Percentiles rank a stretch among this genome's conserved stretches.
Conservation (phyloP, 176 grass and related monocot genomes). For the Otatea glauca region DNA sequence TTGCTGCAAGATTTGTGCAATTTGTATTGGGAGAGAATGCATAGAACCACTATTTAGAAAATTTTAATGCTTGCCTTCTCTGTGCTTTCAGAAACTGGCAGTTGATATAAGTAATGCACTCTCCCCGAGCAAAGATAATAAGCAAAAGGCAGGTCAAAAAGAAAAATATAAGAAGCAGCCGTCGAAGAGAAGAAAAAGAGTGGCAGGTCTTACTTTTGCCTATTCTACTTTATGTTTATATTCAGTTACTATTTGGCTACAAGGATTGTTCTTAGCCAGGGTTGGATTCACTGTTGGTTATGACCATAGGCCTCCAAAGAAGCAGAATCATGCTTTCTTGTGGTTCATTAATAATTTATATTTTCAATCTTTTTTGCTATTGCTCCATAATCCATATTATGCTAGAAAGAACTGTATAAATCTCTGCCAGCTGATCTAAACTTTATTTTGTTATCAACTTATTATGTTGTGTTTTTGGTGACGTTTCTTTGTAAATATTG, state of each 20-base stretch:
- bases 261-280: conserved; percentile 28
- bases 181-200: conserved; percentile 44
- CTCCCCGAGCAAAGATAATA: conserved; percentile 43
- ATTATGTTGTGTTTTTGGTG: conserved; percentile 7
- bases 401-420: conserved; percentile 25
- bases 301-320: background rate
- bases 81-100: conserved; percentile 45
- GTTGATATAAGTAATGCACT: conserved; percentile 34
- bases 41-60: too few species aligned
- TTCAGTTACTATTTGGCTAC: conserved; percentile 35
- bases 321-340: conserved; percentile 34
- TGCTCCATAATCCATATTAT: conserved; percentile 8
- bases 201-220: conserved; percentile 57
- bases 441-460: conserved; percentile 15
- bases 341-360: conserved; percentile 23
- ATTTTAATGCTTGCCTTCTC: conserved; percentile 27
- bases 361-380: conserved; percentile 11
- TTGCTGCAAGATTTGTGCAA: too few species aligned
- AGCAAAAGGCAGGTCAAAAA: conserved; percentile 37
- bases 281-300: conserved; percentile 29
- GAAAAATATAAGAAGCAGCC: conserved; percentile 51
- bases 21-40: too few species aligned
- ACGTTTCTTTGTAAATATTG: conserved; percentile 19
- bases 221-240: conserved; percentile 29
- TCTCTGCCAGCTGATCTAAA: background rate